Evolutionary conservation across 2,329 filamentous ascomycete species (phyloP), one percentile per base, ranked within the genome.

Genomic region (Xylaria sp.): DNA sequence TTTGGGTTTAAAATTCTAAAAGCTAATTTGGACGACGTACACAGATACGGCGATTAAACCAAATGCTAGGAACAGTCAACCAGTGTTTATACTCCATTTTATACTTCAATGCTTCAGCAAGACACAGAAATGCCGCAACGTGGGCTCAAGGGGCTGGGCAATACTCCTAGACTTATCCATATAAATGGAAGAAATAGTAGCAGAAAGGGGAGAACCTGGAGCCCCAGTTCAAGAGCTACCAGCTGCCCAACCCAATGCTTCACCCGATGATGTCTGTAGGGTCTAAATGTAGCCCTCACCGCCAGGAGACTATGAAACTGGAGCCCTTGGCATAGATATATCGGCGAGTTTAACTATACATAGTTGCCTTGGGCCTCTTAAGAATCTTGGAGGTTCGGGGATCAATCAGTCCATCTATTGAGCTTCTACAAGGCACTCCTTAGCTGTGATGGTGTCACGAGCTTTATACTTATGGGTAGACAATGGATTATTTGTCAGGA

Each of bases 1-100:
- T 34, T 53, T 36, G 42, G 1, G 17, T 42, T 45, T 21, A 1
- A 54, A 24, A 34, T 19, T 19, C 8, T 1, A 8, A 45, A 61
- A 42, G 42, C 34, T 57, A 57, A 51, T 42, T 60, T 27, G 47
- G 3, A 56, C 59, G 12, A 21, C 24, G 7, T 32, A 45, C 9
- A 24, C 50, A 42, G 51, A 14, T 48, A 36, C 42, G 24, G 24
- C 17, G 24, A 21, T 30, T 60, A 51, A 24, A 17, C 12, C 36
- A 58, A 47, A 50, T 51, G 7, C 39, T n/a, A 12, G 24, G 9
- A 42, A 4, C 30, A 9, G 9, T 2, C 12, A 55, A 53, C 36
- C 9, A 24, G 21, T 57, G 5, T 1, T 36, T 17, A 36, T 51
- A 42, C n/a, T 21, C 9, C 6, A 6, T 14, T 8, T 27, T 3